phyloP scores from a whole-genome alignment of 495 filamentous ascomycete species.

The Friedmanniomyces simplex region DNA sequence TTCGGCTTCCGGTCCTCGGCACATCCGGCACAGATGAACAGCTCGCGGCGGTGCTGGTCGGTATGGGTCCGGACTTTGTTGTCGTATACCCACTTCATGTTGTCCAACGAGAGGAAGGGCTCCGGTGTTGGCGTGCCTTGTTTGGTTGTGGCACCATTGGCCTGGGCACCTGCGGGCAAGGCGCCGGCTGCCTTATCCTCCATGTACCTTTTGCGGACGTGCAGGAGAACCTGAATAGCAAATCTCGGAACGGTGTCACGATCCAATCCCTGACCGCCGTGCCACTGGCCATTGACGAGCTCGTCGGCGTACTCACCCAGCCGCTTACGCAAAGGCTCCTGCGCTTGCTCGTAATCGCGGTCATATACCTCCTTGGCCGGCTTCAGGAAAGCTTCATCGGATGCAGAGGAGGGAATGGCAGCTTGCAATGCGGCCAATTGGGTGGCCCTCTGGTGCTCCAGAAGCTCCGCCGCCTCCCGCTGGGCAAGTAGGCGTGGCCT shows the following conservation, averaged over 20 bases:
- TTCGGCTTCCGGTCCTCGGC: conserved; percentile 54
- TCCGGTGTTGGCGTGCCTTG: conserved; percentile 5
- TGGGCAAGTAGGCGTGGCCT: conserved; percentile 56
- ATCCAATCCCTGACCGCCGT: conserved; percentile 43
- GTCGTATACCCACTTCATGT: conserved; percentile 78
- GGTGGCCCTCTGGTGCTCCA: conserved; percentile 38
- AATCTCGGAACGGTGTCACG: conserved; percentile 52
- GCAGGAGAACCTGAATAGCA: conserved; percentile 53
- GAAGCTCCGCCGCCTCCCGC: conserved; percentile 45
- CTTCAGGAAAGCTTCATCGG: conserved; percentile 37
- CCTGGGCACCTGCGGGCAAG: not conserved
- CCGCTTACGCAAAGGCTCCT: conserved; percentile 48
- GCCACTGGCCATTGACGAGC: conserved; percentile 49
- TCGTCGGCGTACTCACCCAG: conserved; percentile 55
- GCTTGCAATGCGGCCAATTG: conserved; percentile 37
- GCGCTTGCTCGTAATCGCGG: conserved; percentile 56
- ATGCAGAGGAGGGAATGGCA: conserved; percentile 32
- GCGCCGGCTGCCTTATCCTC: conserved; percentile 8
- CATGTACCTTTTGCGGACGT: conserved; percentile 45
- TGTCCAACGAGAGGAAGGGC: conserved; percentile 47
- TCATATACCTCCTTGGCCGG: conserved; percentile 51
- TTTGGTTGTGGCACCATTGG: not conserved
- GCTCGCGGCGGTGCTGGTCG: conserved; percentile 49
- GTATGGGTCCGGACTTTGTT: conserved; percentile 59
- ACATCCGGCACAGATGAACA: conserved; percentile 57